phyloP scores from a whole-genome alignment of 2,329 filamentous ascomycete genomes.

The Calonectria fujianensis region DNA sequence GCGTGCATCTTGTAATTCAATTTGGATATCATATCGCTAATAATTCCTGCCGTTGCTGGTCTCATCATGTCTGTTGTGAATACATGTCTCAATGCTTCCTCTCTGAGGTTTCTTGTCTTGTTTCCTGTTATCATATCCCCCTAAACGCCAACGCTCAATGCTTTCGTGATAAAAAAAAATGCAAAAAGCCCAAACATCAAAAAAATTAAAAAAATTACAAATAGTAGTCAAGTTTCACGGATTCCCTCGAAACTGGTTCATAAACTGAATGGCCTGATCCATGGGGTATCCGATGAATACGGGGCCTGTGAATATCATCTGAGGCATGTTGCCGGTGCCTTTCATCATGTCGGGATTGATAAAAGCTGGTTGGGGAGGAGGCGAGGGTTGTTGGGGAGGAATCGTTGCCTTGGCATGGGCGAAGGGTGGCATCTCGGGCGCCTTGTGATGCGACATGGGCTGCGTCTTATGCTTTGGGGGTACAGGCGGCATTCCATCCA shows the following conservation, averaged over 20 bases:
- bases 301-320: conserved; percentile 92
- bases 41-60: conserved; percentile 37
- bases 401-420: conserved; percentile 49
- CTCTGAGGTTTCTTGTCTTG: conserved; percentile 7
- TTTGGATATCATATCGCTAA: conserved; percentile 51
- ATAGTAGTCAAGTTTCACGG: conserved; percentile 46
- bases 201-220: conserved; percentile 32
- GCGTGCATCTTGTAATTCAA: conserved; percentile 41
- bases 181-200: conserved; percentile 37
- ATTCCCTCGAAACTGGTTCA: conserved; percentile 74
- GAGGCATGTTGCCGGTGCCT: conserved; percentile 65
- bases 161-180: conserved; percentile 40
- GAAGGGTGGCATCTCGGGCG: conserved; percentile 42
- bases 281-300: conserved; percentile 95
- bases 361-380: conserved; percentile 68
- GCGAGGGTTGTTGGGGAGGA: conserved; percentile 44
- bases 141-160: conserved; percentile 59
- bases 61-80: conserved; percentile 20
- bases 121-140: conserved; percentile 31
- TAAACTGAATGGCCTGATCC: conserved; percentile 85
- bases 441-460: conserved; percentile 39
- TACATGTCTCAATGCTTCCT: conserved; percentile 44
- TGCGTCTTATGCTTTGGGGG: conserved; percentile 41
- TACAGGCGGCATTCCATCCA: conserved; percentile 55
- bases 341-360: conserved; percentile 66